Percentiles rank a stretch among this genome's conserved stretches.
phyloP scores from a whole-genome alignment of 2,329 filamentous ascomycete species.

The Paraphoma sp. region DNA sequence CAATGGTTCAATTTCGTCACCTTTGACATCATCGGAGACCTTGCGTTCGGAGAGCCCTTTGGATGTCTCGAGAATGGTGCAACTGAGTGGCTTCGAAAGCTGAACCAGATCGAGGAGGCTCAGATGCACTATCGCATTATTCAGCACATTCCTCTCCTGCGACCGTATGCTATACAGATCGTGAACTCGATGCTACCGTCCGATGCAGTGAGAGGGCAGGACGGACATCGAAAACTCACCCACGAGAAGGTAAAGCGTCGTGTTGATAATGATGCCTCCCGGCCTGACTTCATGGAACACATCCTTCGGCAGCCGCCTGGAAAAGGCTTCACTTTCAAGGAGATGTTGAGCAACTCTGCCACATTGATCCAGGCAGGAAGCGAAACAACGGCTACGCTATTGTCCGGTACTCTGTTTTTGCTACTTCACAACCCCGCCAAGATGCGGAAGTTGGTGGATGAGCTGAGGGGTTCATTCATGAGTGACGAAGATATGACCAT shows the following conservation, averaged over 20 bases:
- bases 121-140: background rate
- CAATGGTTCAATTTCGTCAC: conserved; percentile 32
- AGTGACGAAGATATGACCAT: conserved; percentile 24
- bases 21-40: conserved; percentile 31
- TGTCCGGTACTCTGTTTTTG: conserved; percentile 26
- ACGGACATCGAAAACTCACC: conserved; percentile 6
- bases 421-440: conserved; percentile 19
- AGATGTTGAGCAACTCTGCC: conserved; percentile 22
- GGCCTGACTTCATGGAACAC: conserved; percentile 23
- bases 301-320: conserved; percentile 18
- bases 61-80: conserved; percentile 21
- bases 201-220: background rate
- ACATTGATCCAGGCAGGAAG: conserved; percentile 24
- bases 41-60: conserved; percentile 34
- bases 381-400: conserved; percentile 27
- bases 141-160: conserved; percentile 4
- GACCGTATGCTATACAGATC: conserved; percentile 13
- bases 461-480: conserved; percentile 18
- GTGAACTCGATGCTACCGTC: conserved; percentile 10
- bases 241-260: conserved; percentile 12
- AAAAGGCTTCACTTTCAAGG: conserved; percentile 6
- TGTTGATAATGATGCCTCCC: conserved; percentile 18
- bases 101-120: background rate
- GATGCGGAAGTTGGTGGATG: conserved; percentile 15
- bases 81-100: conserved; percentile 4